phyloP scores from a whole-genome alignment of 768 basidiomycete genomes.

The Kwoniella botswanensis region DNA sequence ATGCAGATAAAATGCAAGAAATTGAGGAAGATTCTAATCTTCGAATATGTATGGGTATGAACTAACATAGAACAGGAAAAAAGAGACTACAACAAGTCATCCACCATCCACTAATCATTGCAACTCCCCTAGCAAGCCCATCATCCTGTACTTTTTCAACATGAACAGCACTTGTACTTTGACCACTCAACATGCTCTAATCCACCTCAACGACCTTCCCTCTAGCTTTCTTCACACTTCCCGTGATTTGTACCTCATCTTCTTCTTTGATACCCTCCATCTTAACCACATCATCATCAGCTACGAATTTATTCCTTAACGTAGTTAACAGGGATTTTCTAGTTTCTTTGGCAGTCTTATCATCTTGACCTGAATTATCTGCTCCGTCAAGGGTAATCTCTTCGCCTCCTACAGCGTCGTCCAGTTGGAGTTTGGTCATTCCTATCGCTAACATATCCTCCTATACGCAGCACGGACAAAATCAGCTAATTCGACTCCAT shows the following conservation, averaged over 20 bases:
- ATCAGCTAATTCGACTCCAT: neutral
- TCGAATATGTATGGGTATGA: no score
- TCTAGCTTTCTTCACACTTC: slow-evolving; percentile 43
- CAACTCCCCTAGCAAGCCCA: neutral
- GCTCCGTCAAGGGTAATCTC: slow-evolving; percentile 65
- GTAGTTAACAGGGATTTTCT: slow-evolving; percentile 84
- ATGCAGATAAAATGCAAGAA: slow-evolving; percentile 6
- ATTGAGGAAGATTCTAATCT: neutral
- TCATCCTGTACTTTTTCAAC: neutral
- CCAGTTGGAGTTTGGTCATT: slow-evolving; percentile 85
- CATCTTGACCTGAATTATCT: slow-evolving; percentile 62
- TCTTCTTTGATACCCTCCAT: slow-evolving; percentile 27
- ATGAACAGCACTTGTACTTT: no score
- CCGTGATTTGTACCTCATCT: slow-evolving; percentile 5
- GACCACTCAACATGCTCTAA: neutral
- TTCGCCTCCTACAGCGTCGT: slow-evolving; percentile 89
- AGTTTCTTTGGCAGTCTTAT: slow-evolving; percentile 75
- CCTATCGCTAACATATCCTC: slow-evolving; percentile 93
- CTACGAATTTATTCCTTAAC: slow-evolving; percentile 78
- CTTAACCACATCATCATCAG: slow-evolving; percentile 7
- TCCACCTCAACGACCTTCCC: slow-evolving; percentile 24
- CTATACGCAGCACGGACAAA: slow-evolving; percentile 42
- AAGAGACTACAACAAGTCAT: neutral
- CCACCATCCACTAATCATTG: neutral
- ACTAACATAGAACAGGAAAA: no score